Base-by-base conservation (phyloP, 2,329 filamentous ascomycete species). In the Colletotrichum karsti region DNA sequence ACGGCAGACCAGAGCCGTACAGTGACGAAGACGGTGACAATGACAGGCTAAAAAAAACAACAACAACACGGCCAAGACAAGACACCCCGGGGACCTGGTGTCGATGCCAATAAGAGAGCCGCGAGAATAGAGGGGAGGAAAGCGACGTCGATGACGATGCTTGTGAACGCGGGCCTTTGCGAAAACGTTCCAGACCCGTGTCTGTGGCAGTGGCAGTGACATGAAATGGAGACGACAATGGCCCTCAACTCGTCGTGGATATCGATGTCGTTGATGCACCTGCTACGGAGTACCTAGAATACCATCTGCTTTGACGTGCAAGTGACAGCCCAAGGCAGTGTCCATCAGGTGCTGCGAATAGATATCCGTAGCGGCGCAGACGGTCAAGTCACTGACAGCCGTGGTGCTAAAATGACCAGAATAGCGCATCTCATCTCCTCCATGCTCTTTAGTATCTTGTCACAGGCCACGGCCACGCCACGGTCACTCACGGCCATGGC, bases 351-450 rank as follows among this genome's bases (percentile, higher is more conserved):
- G 62, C 30, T 35, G 46, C 22, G 26, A 50, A 26, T 57, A 44
- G 37, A 24, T 28, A 55, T 55, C 48, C 37, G 26, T 62, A 53
- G 50, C 37, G 18, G 24, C 39, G 37, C 39, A 22, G 54, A 44
- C 12, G 35, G 22, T n/a, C 39, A 57, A 13, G 39, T 62, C 37
- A 41, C 58, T 54, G 61, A 63, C 51, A 26, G 26, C 59, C 24
- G 64, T 20, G 42, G 51, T 51, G 30, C 59, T 48, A 57, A 60
- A 26, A 50, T 55, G 50, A 66, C 63, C 57, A 50, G 63, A 66
- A 62, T 66, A 62, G 63, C 63, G 48, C 63, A 61, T 55, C 57
- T 53, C 56, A 26, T 60, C 54, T 62, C 63, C 50, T 65, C 57
- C 61, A 44, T 24, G 54, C 37, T 22, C 37, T 26, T n/a, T 51